Evolutionary conservation across 176 grass and related monocot genomes (phyloP), one percentile per base, ranked within the genome.

Genomic region (Alopecurus myosuroides): DNA sequence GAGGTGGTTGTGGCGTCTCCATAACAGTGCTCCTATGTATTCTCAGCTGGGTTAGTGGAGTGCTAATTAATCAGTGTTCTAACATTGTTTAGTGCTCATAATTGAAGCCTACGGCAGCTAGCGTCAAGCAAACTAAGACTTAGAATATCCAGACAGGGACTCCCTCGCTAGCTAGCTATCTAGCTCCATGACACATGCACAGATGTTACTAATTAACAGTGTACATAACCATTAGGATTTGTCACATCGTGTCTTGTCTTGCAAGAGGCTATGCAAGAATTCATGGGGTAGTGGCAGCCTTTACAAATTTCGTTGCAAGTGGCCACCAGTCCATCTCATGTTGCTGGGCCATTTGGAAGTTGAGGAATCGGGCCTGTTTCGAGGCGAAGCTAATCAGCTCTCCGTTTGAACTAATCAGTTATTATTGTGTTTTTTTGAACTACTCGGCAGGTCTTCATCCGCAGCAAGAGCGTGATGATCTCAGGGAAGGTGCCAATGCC

Each of bases 41-140:
- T 35, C 61, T 84, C 70, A 63, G n/a, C n/a, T n/a, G 70, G 41
- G 77, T 65, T 49, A 78, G 73, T 86, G 65, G 77, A 80, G 57
- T 50, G 80, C n/a, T 71, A 77, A 82, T 49, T 77, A 77, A 74
- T 40, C 29, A 31, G 28, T 69, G 68, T 5, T 69, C 7, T 9
- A 40, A 23, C 77, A 85, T 84, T 69, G 49, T 90, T 90, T 84
- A 75, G 22, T 63, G 42, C 6, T 7, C 75, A 87, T 87, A 87
- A 90, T 87, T 86, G 80, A 87, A 76, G 75, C 48, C 80, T 90
- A 89, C 40, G 40, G 50, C 18, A 26, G 35, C 70, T 74, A 41
- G 7, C 48, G 15, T 72, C 40, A 52, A 85, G n/a, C 83, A n/a
- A 52, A 44, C 18, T 26, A 29, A 30, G 7, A 73, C 8, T 28